These are phyloP conservation scores for Fusarium duplospermum DNA, from an alignment of 2,329 filamentous ascomycete species.

Conservation along the genomic window DNA sequence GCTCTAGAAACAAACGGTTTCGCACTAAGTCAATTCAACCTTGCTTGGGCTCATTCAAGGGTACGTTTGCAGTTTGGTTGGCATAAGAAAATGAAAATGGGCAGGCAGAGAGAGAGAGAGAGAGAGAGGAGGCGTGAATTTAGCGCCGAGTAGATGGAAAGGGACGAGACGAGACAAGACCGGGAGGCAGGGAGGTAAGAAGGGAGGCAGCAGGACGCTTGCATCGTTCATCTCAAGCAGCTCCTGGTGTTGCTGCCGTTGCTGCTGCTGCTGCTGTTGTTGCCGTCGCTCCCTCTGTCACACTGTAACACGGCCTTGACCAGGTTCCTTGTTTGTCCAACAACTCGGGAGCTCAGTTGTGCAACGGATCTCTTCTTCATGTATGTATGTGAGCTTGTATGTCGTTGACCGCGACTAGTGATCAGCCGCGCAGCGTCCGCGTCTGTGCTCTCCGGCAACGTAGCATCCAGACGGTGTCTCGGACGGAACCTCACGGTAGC, in stretches of 20 bases:
- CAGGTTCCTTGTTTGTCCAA: not conserved
- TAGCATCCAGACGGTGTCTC: conserved; percentile 1
- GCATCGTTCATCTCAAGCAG: not conserved
- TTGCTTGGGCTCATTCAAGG: not conserved
- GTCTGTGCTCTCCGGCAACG: not conserved
- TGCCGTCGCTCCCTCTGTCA: not conserved
- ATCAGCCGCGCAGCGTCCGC: not conserved
- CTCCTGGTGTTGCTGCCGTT: not conserved
- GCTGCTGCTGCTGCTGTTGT: not conserved
- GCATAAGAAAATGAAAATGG: not conserved
- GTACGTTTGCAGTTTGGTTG: not conserved
- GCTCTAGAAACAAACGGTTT: not conserved
- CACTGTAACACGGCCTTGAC: not conserved
- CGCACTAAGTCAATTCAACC: not conserved
- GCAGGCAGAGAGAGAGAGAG: not conserved
- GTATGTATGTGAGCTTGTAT: not conserved
- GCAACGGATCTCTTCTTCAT: not conserved
- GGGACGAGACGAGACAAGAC: not conserved
- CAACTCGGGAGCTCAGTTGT: not conserved
- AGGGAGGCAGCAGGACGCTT: not conserved
- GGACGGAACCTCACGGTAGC: not conserved
- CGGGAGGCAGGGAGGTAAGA: not conserved
- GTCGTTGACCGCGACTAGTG: not conserved
- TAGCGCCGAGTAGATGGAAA: conserved; percentile 20
- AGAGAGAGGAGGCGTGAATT: conserved; percentile 10